Conservation (phyloP, 164 flowering plant genomes). For the Brasenia schreberi region DNA sequence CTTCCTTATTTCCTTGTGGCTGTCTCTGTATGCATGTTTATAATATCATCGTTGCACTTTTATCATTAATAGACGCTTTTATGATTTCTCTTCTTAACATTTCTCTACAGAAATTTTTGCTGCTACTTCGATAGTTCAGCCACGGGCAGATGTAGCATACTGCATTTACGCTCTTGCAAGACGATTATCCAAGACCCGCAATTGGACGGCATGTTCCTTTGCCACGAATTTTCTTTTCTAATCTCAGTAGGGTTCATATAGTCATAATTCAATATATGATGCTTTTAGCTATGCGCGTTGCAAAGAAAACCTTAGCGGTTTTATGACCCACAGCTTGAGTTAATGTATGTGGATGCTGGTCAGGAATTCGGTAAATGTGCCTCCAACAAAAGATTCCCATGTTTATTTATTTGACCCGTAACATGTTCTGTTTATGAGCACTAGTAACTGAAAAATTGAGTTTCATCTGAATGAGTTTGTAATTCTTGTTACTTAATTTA, state of each 20-base stretch:
- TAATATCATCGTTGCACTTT: too few relatives aligned
- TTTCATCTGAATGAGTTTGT: too few relatives aligned
- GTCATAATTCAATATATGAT: too few relatives aligned
- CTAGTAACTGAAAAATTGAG: too few relatives aligned
- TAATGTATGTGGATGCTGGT: not conserved
- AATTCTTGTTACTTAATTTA: too few relatives aligned
- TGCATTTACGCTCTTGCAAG: slow-evolving; percentile 83
- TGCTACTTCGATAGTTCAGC: slow-evolving; percentile 58
- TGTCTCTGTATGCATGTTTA: not conserved
- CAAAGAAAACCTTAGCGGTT: not conserved
- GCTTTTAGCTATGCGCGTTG: too few relatives aligned
- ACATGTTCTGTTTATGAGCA: too few relatives aligned
- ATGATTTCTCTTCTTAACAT: not conserved
- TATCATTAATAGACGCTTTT: too few relatives aligned
- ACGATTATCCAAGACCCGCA: slow-evolving; percentile 70
- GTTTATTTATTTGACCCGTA: not conserved
- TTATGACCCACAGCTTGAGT: not conserved
- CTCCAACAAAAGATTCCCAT: not conserved
- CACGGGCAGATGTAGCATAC: slow-evolving; percentile 91
- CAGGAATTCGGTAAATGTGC: not conserved
- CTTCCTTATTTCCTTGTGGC: not conserved
- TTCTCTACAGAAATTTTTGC: slow-evolving; percentile 46
- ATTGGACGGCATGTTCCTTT: slow-evolving; percentile 55
- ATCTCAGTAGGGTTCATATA: too few relatives aligned
- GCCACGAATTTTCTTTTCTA: not conserved